Conservation (phyloP, 495 filamentous ascomycete species). For the Aspergillus egyptiacus region DNA sequence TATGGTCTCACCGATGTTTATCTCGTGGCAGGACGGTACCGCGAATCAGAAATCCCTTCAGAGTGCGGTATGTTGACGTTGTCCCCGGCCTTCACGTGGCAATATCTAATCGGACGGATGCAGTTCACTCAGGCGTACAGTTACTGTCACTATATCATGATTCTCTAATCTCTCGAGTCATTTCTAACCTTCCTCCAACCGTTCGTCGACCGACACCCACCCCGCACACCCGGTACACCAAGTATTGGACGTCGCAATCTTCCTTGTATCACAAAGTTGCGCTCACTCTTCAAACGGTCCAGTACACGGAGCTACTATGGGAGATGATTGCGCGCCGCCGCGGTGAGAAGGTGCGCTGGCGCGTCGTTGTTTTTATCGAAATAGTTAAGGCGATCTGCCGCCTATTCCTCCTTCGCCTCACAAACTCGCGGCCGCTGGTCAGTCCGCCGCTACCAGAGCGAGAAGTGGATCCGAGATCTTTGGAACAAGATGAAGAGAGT, state of each 20-base stretch:
- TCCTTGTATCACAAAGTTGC: conserved; percentile 72
- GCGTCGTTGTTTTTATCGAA: conserved; percentile 82
- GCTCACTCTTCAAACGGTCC: conserved; percentile 75
- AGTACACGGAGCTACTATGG: conserved; percentile 85
- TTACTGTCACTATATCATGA: conserved; percentile 94
- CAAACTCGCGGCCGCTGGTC: conserved; percentile 76
- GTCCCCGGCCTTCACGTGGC: conserved; percentile 1
- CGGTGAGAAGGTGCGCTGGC: conserved; percentile 80
- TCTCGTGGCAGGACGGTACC: conserved; percentile 63
- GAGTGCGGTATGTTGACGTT: conserved; percentile 59
- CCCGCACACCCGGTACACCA: conserved; percentile 83
- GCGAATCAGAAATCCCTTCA: conserved; percentile 88
- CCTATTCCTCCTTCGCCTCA: conserved; percentile 74
- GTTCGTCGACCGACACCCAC: conserved; percentile 49
- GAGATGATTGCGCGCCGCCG: conserved; percentile 82
- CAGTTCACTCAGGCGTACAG: conserved; percentile 79
- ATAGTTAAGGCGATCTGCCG: conserved; percentile 81
- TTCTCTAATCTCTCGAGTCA: conserved; percentile 67
- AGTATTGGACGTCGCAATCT: conserved; percentile 75
- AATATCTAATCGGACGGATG: conserved; percentile 2
- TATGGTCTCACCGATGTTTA: background rate
- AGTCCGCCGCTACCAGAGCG: conserved; percentile 82
- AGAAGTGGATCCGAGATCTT: conserved; percentile 59
- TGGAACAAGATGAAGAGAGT: conserved; percentile 51
- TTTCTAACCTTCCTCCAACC: conserved; percentile 41